Evolutionary conservation across 2,329 filamentous ascomycete genomes (phyloP).

Genomic region (Ascochyta viciae-villosae): DNA sequence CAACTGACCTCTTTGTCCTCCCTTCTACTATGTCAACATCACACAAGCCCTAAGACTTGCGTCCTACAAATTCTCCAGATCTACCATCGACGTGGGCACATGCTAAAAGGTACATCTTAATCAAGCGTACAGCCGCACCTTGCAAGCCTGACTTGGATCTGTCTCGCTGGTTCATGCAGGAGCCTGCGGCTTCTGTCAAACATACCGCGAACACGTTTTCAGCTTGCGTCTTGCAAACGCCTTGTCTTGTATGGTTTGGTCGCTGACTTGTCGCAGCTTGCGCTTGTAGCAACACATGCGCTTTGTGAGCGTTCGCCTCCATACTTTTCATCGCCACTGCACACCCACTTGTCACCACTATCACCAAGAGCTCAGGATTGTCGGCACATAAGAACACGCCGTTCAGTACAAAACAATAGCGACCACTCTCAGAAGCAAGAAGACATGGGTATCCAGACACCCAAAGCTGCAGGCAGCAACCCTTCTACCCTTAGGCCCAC

Average conservation of each 20-base stretch:
- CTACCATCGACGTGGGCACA: slow-evolving; percentile 36
- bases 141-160: slow-evolving; percentile 45
- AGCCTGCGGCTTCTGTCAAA: slow-evolving; percentile 44
- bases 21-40: slow-evolving; percentile 39
- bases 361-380: slow-evolving; percentile 19
- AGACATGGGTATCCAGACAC: slow-evolving; percentile 42
- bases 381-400: slow-evolving; percentile 37
- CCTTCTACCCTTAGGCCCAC: slow-evolving; percentile 29
- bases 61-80: slow-evolving; percentile 24
- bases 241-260: slow-evolving; percentile 49
- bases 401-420: slow-evolving; percentile 30
- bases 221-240: slow-evolving; percentile 50
- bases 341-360: slow-evolving; percentile 21
- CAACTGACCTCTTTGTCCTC: slow-evolving; percentile 42
- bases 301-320: slow-evolving; percentile 36
- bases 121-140: slow-evolving; percentile 33
- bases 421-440: slow-evolving; percentile 28
- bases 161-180: slow-evolving; percentile 41
- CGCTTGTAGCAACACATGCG: slow-evolving; percentile 38
- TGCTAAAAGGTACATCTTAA: slow-evolving; percentile 43
- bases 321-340: slow-evolving; percentile 32
- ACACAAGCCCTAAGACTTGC: slow-evolving; percentile 38
- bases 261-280: slow-evolving; percentile 47
- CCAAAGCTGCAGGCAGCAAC: slow-evolving; percentile 39
- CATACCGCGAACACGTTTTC: slow-evolving; percentile 47